A percentile compares a stretch with the other conserved stretches of the same genome.
Evolutionary conservation across 345 rosid species (phyloP).

Genomic region (Ceriops tagal): DNA sequence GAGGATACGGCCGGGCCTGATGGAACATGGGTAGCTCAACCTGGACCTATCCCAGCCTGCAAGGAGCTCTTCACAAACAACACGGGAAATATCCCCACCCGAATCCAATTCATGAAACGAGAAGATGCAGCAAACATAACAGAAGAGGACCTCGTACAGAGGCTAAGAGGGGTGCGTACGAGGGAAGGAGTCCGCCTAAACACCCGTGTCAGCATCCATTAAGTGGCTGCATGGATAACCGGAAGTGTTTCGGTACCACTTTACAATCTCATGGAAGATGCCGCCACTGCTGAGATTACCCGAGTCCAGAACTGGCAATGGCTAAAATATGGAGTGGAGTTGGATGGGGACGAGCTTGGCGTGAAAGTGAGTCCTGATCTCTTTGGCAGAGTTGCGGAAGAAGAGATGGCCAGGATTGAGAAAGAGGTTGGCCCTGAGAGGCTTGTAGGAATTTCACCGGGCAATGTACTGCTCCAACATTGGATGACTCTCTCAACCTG

Average conservation of each 20-base stretch:
- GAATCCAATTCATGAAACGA: conserved; percentile 53
- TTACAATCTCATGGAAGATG: conserved; percentile 95
- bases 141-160: conserved; percentile 80
- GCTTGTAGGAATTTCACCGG: conserved; percentile 62
- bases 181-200: conserved; percentile 80
- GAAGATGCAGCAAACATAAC: conserved; percentile 63
- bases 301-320: conserved; percentile 95
- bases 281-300: conserved; percentile 94
- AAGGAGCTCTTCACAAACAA: conserved; percentile 59
- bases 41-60: conserved; percentile 76
- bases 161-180: conserved; percentile 75
- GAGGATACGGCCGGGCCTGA: conserved; percentile 89
- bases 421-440: conserved; percentile 79
- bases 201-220: conserved; percentile 88
- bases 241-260: conserved; percentile 91
- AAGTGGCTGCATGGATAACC: conserved; percentile 84
- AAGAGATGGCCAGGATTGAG: conserved; percentile 83
- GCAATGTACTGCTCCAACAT: conserved; percentile 54
- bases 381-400: conserved; percentile 79
- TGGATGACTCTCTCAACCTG: conserved; percentile 87
- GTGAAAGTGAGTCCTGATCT: conserved; percentile 57
- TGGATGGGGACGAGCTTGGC: conserved; percentile 77
- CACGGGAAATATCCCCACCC: conserved; percentile 68
- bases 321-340: conserved; percentile 71
- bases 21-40: conserved; percentile 99